Conservation (phyloP, 208 protist species). For the Leishmania guyanensis region DNA sequence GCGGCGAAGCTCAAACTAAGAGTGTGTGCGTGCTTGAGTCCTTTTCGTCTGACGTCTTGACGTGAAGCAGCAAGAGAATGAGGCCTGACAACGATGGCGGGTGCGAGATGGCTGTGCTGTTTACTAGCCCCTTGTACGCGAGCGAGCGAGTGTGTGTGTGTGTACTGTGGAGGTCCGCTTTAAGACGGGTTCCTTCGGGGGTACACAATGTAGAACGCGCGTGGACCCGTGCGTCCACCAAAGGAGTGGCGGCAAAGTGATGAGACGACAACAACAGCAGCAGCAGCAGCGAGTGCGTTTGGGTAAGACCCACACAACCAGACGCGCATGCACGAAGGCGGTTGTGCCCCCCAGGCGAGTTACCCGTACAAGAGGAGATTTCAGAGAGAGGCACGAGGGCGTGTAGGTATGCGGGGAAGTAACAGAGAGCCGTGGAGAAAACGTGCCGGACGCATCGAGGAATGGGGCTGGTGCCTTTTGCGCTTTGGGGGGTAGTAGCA, state of each 20-base stretch:
- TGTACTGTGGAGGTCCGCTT: not conserved
- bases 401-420: no score
- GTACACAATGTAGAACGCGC: not conserved
- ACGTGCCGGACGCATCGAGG: not conserved
- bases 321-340: not conserved
- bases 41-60: not conserved
- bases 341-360: not conserved
- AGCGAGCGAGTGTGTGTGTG: no score
- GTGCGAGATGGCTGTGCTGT: not conserved
- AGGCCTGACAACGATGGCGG: not conserved
- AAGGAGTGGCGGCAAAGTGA: not conserved
- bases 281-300: not conserved
- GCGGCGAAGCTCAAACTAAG: no score
- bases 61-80: not conserved
- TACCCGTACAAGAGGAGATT: not conserved
- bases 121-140: not conserved
- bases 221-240: no score
- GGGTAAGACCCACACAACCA: not conserved
- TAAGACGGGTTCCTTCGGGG: not conserved
- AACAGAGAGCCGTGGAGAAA: not conserved
- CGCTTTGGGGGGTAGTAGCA: not conserved
- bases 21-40: not conserved
- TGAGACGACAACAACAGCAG: not conserved
- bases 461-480: not conserved
- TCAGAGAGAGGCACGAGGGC: no score